phyloP scores from a whole-genome alignment of 176 grass and related monocot species.

The Rhipidocladum racemiflorum region DNA sequence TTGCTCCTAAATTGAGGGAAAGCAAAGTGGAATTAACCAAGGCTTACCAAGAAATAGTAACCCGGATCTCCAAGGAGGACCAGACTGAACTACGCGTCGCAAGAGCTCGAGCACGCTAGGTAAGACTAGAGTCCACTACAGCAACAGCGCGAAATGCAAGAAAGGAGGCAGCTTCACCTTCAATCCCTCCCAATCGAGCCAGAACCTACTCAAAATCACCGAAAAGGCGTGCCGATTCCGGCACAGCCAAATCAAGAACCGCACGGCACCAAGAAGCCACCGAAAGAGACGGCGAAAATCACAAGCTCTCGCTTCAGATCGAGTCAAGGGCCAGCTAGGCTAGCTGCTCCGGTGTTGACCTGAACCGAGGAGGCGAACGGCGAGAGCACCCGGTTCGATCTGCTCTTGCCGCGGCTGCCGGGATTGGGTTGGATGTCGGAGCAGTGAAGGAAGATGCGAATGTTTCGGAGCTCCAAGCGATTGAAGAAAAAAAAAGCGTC shows the following conservation, averaged over 20 bases:
- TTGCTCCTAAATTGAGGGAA: too few species aligned
- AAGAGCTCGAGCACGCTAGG: not conserved
- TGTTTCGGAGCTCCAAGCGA: constrained; percentile 13
- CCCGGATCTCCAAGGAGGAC: too few species aligned
- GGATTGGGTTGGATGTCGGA: not conserved
- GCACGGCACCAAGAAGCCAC: not conserved
- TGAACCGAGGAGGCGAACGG: not conserved
- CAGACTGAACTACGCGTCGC: too few species aligned
- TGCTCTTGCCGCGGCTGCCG: not conserved
- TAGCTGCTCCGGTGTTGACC: constrained; percentile 20
- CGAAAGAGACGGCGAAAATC: not conserved
- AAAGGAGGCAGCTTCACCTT: not conserved
- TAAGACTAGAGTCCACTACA: constrained; percentile 9
- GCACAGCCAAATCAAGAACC: constrained; percentile 13
- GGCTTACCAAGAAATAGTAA: too few species aligned
- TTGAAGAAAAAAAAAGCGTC: constrained; percentile 4
- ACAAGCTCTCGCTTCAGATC: not conserved
- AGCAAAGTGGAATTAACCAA: too few species aligned
- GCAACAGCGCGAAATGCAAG: constrained; percentile 22
- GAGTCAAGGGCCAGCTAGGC: not conserved
- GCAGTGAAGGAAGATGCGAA: constrained; percentile 9
- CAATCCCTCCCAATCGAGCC: not conserved
- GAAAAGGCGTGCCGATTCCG: not conserved
- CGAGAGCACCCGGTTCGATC: constrained; percentile 7
- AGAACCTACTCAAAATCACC: not conserved